These are phyloP conservation scores for Lathyrus oleraceus DNA, from an alignment of 306 rosid species.

Conservation along the genomic window DNA sequence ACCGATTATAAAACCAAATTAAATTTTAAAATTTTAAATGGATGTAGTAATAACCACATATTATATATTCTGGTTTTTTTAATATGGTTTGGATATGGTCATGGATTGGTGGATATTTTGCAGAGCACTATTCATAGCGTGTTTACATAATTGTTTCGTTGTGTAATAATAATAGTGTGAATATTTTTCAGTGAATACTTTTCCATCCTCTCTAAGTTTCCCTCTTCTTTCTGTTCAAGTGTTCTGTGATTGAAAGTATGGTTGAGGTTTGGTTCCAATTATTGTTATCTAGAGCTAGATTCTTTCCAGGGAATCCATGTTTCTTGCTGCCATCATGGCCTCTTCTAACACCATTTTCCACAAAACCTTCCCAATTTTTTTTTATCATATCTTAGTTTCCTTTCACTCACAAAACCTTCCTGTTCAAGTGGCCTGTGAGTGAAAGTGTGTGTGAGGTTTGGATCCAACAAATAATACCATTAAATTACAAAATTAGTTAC, in stretches of 20 bases:
- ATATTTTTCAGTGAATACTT: not conserved
- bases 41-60: too few relatives aligned
- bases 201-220: not conserved
- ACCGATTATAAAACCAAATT: too few relatives aligned
- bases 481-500: not conserved
- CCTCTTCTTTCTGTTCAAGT: not conserved
- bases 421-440: not conserved
- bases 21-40: too few relatives aligned
- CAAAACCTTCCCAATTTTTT: not conserved
- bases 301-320: not conserved
- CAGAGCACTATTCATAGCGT: not conserved
- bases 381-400: not conserved
- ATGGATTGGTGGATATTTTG: too few relatives aligned
- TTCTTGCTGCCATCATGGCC: not conserved
- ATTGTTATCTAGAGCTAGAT: not conserved
- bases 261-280: not conserved
- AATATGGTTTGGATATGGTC: too few relatives aligned
- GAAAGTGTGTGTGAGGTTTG: not conserved
- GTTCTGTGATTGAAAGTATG: not conserved
- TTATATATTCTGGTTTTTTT: too few relatives aligned
- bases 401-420: not conserved
- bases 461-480: not conserved
- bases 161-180: not conserved
- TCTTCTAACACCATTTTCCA: not conserved
- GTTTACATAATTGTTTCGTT: not conserved